Evolutionary conservation across 2,329 filamentous ascomycete genomes (phyloP).

Genomic region (Aspergillus arachidicola): DNA sequence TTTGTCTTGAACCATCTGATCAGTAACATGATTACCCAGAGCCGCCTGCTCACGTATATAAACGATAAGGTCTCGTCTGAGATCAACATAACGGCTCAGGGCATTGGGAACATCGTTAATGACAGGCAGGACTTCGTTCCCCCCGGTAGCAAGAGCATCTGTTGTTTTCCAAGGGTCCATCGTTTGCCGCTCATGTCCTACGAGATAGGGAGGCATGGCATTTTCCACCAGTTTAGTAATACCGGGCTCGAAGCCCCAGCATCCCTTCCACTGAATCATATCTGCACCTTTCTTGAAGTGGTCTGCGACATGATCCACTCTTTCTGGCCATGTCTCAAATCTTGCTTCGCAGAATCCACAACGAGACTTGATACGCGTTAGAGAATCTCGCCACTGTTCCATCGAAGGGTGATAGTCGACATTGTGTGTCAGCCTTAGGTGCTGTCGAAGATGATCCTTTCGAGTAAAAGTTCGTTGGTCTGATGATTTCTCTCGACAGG

Average conservation of each 20-base stretch:
- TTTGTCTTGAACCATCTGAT: constrained; percentile 10
- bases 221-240: constrained; percentile 38
- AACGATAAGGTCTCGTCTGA: constrained; percentile 4
- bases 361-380: constrained; percentile 49
- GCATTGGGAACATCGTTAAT: constrained; percentile 7
- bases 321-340: constrained; percentile 10
- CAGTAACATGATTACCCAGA: not conserved
- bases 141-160: not conserved
- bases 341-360: constrained; percentile 28
- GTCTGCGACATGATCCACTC: constrained; percentile 37
- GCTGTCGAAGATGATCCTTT: constrained; percentile 61
- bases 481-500: constrained; percentile 58
- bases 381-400: constrained; percentile 57
- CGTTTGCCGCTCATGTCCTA: constrained; percentile 29
- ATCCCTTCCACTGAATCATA: constrained; percentile 39
- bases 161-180: constrained; percentile 10
- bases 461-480: constrained; percentile 61
- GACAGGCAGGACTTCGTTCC: not conserved
- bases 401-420: constrained; percentile 54
- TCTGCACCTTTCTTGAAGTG: constrained; percentile 39
- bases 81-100: not conserved
- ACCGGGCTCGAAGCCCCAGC: constrained; percentile 40
- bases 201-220: constrained; percentile 38
- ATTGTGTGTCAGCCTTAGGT: constrained; percentile 57
- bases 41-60: constrained; percentile 7